Conservation (phyloP, 495 filamentous ascomycete species). For the Articulospora tetracladia region DNA sequence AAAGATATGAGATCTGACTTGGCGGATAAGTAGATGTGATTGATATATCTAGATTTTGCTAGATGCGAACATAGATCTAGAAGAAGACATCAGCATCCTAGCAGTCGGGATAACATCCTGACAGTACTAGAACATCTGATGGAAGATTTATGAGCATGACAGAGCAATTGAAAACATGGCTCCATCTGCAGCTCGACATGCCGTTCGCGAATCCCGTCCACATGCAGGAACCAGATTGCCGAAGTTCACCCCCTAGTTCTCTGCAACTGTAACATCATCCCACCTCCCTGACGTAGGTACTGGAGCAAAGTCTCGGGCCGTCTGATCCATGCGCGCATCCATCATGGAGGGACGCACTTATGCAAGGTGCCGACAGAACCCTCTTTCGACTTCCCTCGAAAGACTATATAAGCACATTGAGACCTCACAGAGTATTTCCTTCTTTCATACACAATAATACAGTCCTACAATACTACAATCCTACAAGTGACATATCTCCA, state of each 20-base stretch:
- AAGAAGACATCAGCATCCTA: neutral
- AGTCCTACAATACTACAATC: no score
- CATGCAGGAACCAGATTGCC: neutral
- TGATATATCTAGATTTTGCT: neutral
- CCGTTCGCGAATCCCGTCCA: neutral
- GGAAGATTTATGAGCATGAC: no score
- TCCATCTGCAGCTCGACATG: neutral
- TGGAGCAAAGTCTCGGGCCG: neutral
- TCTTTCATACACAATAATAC: no score
- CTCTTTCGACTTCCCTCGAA: no score
- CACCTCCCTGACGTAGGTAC: neutral
- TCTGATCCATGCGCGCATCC: neutral
- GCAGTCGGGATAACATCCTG: no score
- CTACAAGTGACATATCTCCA: no score
- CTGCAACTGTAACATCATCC: neutral
- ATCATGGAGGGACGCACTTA: no score
- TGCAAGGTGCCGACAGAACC: no score
- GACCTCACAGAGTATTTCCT: no score
- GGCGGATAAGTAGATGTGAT: neutral
- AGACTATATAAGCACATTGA: no score
- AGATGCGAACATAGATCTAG: neutral
- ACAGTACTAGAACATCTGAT: no score
- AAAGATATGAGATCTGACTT: constrained; percentile 10
- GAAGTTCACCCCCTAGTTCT: constrained; percentile 4
- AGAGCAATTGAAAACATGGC: no score